phyloP scores from a whole-genome alignment of 768 basidiomycete species.

The Rhodotorula taiwanensis region DNA sequence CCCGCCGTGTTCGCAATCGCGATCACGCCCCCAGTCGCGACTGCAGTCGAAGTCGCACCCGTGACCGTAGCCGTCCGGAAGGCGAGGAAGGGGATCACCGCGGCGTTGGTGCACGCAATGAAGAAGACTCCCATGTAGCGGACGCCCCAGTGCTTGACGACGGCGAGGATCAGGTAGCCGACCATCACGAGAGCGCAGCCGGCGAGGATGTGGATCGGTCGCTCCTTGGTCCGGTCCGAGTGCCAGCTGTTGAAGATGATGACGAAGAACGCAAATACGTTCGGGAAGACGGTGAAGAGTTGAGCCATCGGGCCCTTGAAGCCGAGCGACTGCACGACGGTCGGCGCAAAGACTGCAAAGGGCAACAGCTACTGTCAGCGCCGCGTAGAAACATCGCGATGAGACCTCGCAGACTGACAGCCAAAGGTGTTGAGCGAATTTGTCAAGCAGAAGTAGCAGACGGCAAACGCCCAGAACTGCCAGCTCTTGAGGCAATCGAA shows the following conservation, averaged over 20 bases:
- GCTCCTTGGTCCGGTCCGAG: slow-evolving; percentile 38
- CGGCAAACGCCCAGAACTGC: slow-evolving; percentile 28
- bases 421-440: slow-evolving; percentile 24
- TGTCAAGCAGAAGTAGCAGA: slow-evolving; percentile 17
- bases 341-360: slow-evolving; percentile 15
- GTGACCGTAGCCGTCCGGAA: slow-evolving; percentile 37
- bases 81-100: slow-evolving; percentile 41
- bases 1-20: slow-evolving; percentile 42
- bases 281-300: slow-evolving; percentile 13
- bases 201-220: slow-evolving; percentile 40
- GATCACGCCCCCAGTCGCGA: slow-evolving; percentile 40
- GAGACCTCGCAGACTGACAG: not conserved
- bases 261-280: slow-evolving; percentile 20
- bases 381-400: too few species aligned
- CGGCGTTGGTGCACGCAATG: slow-evolving; percentile 43
- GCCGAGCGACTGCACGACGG: slow-evolving; percentile 15
- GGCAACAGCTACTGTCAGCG: not conserved
- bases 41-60: slow-evolving; percentile 40
- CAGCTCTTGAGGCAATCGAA: slow-evolving; percentile 7
- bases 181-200: slow-evolving; percentile 37
- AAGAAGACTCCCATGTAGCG: slow-evolving; percentile 40
- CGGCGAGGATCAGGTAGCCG: slow-evolving; percentile 41
- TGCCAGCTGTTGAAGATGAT: slow-evolving; percentile 42
- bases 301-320: slow-evolving; percentile 18
- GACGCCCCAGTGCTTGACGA: slow-evolving; percentile 35